A percentile compares a stretch with the other conserved stretches of the same genome.
These are phyloP conservation scores for Pichia cabralensis DNA, from an alignment of 805 yeast genomes.

Conservation along the genomic window DNA sequence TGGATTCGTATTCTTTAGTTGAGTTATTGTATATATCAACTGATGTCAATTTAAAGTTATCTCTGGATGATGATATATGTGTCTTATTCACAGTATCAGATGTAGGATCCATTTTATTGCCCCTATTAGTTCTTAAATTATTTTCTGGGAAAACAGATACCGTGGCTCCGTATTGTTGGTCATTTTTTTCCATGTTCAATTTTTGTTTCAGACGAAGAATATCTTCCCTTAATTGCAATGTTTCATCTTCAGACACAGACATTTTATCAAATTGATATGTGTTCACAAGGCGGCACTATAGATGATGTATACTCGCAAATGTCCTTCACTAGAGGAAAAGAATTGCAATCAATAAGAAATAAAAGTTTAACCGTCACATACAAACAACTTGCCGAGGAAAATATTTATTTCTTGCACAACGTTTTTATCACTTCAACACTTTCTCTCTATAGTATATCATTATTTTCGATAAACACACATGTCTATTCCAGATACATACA, in stretches of 20 bases:
- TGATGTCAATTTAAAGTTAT: constrained; percentile 14
- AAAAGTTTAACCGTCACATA: no score
- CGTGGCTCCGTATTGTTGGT: constrained; percentile 11
- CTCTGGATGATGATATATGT: constrained; percentile 16
- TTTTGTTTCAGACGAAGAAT: constrained; percentile 17
- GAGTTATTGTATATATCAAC: constrained; percentile 13
- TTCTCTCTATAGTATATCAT: no score
- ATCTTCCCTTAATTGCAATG: constrained; percentile 11
- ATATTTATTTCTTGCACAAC: no score
- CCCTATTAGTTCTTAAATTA: constrained; percentile 16
- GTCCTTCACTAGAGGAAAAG: no score
- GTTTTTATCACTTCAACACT: no score
- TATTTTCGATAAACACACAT: background rate
- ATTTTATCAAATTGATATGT: background rate
- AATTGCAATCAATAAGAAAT: no score
- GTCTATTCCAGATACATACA: constrained; percentile 39
- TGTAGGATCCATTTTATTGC: constrained; percentile 21
- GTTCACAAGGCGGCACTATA: no score
- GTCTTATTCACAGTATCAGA: constrained; percentile 19
- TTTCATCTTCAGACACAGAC: constrained; percentile 5
- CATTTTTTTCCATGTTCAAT: constrained; percentile 5
- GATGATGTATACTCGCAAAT: no score
- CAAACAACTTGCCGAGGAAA: no score
- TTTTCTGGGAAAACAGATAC: constrained; percentile 9
- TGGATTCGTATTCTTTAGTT: constrained; percentile 13